Evolutionary conservation across 1,284 basidiomycete genomes (phyloP), one percentile per base, ranked within the genome.

Genomic region (Cystobasidium sp.): DNA sequence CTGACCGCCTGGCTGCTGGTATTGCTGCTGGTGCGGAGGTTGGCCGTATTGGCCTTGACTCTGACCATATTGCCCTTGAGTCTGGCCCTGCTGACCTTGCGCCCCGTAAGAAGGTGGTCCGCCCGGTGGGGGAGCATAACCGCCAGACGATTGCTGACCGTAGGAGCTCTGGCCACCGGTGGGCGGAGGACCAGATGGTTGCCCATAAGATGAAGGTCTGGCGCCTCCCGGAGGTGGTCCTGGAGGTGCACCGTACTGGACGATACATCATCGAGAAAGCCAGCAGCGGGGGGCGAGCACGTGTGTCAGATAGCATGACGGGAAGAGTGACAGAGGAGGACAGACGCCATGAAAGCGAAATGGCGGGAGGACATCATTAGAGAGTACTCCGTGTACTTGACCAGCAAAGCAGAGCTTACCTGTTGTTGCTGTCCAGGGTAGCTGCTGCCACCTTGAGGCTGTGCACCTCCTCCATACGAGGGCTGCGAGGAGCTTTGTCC

Each of bases 1-100:
- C n/a, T 53, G 56, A 56, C 66, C 52, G 49, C 20, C 43, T 18
- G 43, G 16, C 22, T 62, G 51, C 16, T 46, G 61, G 47, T 66
- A 56, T 16, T 66, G 49, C 52, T 71, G 75, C n/a, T 68, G 75
- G 46, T 77, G 76, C 47, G 76, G 70, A 44, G 56, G 76, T 51
- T 76, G 77, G 43, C 79, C 76, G 49, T 74, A 71, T 16, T 72
- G 74, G 31, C 62, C 69, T 63, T 76, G 76, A 3, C 72, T 78
- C 73, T 80, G 80, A 3, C 79, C 79, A 24, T 77, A 75, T 6
- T 46, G 74, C 49, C 59, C 66, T 52, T 52, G 61, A 39, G 39
- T 74, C 62, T 61, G 75, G 24, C 78, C 79, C 31, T 77, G 77
- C 51, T 80, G 77, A 24, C 76, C 74, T 37, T 76, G 78, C 24